Evolutionary conservation across 768 basidiomycete species (phyloP).

Genomic region (Lentinula raphanica): DNA sequence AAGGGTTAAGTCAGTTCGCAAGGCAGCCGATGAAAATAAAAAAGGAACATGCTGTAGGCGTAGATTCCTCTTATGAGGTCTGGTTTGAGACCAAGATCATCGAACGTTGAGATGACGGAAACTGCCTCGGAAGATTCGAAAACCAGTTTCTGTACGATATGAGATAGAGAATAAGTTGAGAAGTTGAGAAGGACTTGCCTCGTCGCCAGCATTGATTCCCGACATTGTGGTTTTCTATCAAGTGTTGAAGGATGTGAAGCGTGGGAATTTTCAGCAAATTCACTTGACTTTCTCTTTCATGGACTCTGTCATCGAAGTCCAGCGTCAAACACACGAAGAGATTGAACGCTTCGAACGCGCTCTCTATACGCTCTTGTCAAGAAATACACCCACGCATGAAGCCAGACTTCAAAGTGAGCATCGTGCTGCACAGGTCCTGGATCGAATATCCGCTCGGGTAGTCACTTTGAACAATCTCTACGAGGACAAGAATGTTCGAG

Average conservation of each 20-base stretch:
- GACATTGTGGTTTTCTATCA: slow-evolving; percentile 59
- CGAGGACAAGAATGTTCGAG: slow-evolving; percentile 68
- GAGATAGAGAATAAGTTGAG: slow-evolving; percentile 8
- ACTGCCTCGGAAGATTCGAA: slow-evolving; percentile 95
- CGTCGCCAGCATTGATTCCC: slow-evolving; percentile 83
- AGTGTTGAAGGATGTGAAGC: slow-evolving; percentile 54
- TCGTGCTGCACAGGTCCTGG: slow-evolving; percentile 84
- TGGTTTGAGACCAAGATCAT: slow-evolving; percentile 88
- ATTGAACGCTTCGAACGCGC: slow-evolving; percentile 88
- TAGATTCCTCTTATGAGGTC: slow-evolving; percentile 96
- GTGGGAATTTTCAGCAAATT: slow-evolving; percentile 32
- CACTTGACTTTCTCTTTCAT: slow-evolving; percentile 33
- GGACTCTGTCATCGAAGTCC: slow-evolving; percentile 93
- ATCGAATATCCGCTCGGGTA: slow-evolving; percentile 70
- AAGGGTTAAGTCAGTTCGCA: not conserved
- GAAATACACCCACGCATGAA: slow-evolving; percentile 59
- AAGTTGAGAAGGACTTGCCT: slow-evolving; percentile 42
- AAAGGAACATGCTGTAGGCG: slow-evolving; percentile 76
- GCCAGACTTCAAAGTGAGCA: slow-evolving; percentile 72
- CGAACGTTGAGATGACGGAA: slow-evolving; percentile 83
- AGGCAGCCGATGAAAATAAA: not conserved
- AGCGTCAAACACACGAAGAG: slow-evolving; percentile 94
- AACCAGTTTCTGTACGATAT: slow-evolving; percentile 68
- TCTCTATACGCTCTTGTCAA: slow-evolving; percentile 76
- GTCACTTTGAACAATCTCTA: slow-evolving; percentile 67